A percentile compares a stretch with the other conserved stretches of the same genome.
phyloP scores from a whole-genome alignment of 768 basidiomycete genomes.

The Boletellus sp. region DNA sequence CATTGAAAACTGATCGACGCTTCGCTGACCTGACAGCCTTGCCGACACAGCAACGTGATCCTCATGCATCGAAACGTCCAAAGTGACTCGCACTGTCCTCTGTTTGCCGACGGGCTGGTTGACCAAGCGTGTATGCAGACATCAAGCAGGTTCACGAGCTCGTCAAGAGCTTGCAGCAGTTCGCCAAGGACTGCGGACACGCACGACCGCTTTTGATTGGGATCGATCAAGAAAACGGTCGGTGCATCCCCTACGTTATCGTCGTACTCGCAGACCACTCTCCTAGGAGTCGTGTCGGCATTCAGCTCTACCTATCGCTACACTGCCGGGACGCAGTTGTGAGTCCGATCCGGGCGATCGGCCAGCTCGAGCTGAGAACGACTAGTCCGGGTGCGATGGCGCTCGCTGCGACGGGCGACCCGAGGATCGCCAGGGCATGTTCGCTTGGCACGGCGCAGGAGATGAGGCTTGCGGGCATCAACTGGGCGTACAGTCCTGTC shows the following conservation, averaged over 20 bases:
- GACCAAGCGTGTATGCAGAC: constrained; percentile 32
- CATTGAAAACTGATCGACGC: too few relatives aligned
- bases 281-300: constrained; percentile 62
- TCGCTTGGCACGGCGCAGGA: constrained; percentile 54
- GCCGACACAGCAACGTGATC: constrained; percentile 46
- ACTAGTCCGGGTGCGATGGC: constrained; percentile 73
- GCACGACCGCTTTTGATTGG: constrained; percentile 57
- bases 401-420: constrained; percentile 50
- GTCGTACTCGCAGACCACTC: background rate
- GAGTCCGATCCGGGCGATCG: constrained; percentile 22
- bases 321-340: constrained; percentile 66
- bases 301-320: constrained; percentile 44
- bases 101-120: background rate
- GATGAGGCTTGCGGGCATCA: constrained; percentile 58
- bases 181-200: constrained; percentile 59
- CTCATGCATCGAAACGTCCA: constrained; percentile 66
- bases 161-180: constrained; percentile 46
- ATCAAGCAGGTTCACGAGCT: constrained; percentile 48
- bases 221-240: constrained; percentile 76
- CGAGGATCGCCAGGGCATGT: constrained; percentile 41
- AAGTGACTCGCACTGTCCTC: constrained; percentile 31
- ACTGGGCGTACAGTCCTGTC: constrained; percentile 71
- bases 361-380: background rate
- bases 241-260: background rate
- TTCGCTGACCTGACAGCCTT: background rate